Conservation (phyloP, 352 stramenopile species). For the Phytopythium boreale region DNA sequence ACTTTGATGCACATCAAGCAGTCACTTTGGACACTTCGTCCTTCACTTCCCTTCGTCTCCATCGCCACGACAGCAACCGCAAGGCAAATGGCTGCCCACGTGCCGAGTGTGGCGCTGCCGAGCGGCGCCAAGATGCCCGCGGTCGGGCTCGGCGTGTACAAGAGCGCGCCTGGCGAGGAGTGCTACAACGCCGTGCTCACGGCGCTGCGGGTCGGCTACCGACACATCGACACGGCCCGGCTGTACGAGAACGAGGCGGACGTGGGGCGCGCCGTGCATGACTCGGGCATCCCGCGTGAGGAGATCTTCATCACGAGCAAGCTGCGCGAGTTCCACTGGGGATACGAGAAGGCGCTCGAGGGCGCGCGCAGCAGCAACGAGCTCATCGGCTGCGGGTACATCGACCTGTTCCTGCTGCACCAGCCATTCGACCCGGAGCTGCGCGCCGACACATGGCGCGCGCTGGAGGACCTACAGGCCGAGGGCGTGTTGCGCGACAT, state of each 20-base stretch:
- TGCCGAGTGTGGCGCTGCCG: constrained; percentile 18
- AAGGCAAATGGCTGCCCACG: constrained; percentile 11
- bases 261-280: constrained; percentile 54
- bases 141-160: constrained; percentile 45
- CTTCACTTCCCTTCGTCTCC: neutral
- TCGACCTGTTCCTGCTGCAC: constrained; percentile 73
- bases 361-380: constrained; percentile 38
- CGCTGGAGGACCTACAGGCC: constrained; percentile 34
- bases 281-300: constrained; percentile 54
- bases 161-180: constrained; percentile 29
- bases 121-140: constrained; percentile 36
- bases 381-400: constrained; percentile 69
- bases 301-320: constrained; percentile 84
- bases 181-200: constrained; percentile 28
- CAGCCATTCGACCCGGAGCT: constrained; percentile 51
- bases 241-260: constrained; percentile 84
- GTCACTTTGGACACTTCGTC: neutral
- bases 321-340: constrained; percentile 58
- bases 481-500: constrained; percentile 66
- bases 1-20: neutral
- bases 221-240: constrained; percentile 82
- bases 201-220: constrained; percentile 64
- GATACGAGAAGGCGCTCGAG: constrained; percentile 62
- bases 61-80: neutral
- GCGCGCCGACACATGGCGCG: constrained; percentile 35